These are phyloP conservation scores for Pythium monospermum DNA, from an alignment of 352 stramenopile genomes.

Conservation along the genomic window DNA sequence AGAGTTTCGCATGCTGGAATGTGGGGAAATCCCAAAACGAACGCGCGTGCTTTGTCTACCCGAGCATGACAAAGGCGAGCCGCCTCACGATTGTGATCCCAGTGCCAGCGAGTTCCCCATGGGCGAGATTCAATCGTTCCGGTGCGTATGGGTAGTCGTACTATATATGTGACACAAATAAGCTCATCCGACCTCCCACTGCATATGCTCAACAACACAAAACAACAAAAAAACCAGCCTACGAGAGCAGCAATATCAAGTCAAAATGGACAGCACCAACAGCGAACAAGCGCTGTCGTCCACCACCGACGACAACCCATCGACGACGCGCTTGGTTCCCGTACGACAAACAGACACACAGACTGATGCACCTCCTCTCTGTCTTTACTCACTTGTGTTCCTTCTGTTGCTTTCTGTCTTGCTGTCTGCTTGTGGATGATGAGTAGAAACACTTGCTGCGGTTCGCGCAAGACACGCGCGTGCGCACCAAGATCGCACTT, in stretches of 20 bases:
- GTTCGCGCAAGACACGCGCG: constrained; percentile 29
- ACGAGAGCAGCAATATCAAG: constrained; percentile 20
- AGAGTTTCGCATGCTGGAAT: constrained; percentile 64
- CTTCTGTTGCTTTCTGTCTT: too few relatives aligned
- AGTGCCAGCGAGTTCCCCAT: not conserved
- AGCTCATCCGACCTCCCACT: not conserved
- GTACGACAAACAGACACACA: constrained; percentile 1
- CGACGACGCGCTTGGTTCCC: not conserved
- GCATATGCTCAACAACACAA: too few relatives aligned
- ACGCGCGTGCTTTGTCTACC: constrained; percentile 35
- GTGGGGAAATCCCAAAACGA: constrained; percentile 53
- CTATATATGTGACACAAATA: too few relatives aligned
- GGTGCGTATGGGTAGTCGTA: too few relatives aligned
- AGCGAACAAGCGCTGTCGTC: too few relatives aligned
- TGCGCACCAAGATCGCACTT: constrained; percentile 31
- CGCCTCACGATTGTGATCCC: not conserved
- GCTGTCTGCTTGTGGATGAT: too few relatives aligned
- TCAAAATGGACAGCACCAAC: constrained; percentile 6
- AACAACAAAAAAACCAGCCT: constrained; percentile 13
- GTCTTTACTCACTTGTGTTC: too few relatives aligned
- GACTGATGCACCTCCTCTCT: too few relatives aligned
- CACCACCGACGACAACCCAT: not conserved
- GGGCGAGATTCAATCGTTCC: constrained; percentile 29
- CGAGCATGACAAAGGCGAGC: not conserved
- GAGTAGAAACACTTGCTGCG: constrained; percentile 30